Conservation (phyloP, 176 grass and related monocot species). For the Oryza officinalis region DNA sequence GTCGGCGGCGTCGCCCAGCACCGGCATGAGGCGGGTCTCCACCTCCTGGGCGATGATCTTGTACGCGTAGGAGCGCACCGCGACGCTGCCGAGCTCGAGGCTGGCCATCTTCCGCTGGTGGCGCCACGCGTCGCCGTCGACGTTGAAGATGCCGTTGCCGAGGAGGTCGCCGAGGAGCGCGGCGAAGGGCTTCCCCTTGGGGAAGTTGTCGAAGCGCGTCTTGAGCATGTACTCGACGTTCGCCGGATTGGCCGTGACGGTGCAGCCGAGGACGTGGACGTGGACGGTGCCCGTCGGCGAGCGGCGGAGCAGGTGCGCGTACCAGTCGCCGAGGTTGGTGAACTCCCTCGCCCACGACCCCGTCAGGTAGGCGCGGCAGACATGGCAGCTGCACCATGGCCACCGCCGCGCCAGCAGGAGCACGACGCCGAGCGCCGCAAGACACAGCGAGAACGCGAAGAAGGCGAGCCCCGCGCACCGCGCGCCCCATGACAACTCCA, state of each 20-base stretch:
- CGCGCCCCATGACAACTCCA: background rate
- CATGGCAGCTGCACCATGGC: slow-evolving; percentile 62
- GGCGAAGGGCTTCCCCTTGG: slow-evolving; percentile 65
- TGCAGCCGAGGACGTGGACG: slow-evolving; percentile 61
- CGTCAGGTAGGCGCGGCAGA: slow-evolving; percentile 57
- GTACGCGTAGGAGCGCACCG: slow-evolving; percentile 58
- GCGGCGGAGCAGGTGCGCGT: slow-evolving; percentile 55
- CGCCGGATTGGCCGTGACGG: slow-evolving; percentile 63
- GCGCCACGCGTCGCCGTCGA: slow-evolving; percentile 64
- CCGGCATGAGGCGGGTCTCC: slow-evolving; percentile 42
- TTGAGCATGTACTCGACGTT: slow-evolving; percentile 86
- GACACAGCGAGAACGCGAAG: slow-evolving; percentile 18
- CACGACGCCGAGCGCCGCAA: slow-evolving; percentile 35
- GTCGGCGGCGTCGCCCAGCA: slow-evolving; percentile 36
- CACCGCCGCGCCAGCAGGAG: slow-evolving; percentile 26
- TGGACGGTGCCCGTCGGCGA: slow-evolving; percentile 61
- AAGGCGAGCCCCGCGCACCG: slow-evolving; percentile 20
- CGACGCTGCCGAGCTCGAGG: slow-evolving; percentile 71
- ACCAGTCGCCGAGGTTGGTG: slow-evolving; percentile 75
- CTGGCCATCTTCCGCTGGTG: slow-evolving; percentile 85
- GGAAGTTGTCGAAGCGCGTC: slow-evolving; percentile 75
- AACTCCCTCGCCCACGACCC: slow-evolving; percentile 68
- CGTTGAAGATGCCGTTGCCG: slow-evolving; percentile 81
- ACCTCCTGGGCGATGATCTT: slow-evolving; percentile 57
- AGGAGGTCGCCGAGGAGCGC: slow-evolving; percentile 75